These are phyloP conservation scores for Kazachstania sp. DNA, from an alignment of 1,139 yeast genomes.

Conservation along the genomic window DNA sequence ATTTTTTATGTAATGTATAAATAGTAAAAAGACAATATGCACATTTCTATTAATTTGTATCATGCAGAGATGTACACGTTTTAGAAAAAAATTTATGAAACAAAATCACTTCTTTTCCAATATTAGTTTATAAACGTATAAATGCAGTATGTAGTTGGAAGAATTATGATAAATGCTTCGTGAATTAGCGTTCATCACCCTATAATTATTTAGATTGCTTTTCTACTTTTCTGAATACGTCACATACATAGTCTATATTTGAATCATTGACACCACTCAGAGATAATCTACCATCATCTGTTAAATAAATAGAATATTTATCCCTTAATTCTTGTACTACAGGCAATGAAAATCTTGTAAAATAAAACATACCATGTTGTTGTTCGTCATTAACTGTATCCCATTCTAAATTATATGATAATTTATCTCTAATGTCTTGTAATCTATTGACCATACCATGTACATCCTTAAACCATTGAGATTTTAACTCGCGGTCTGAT, in stretches of 20 bases:
- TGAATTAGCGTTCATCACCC: not conserved
- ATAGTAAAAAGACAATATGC: too few relatives aligned
- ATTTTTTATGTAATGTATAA: not conserved
- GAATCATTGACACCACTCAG: constrained; percentile 78
- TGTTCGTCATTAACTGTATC: constrained; percentile 49
- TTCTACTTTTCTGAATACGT: constrained; percentile 17
- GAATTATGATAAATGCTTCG: not conserved
- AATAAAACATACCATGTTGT: constrained; percentile 96
- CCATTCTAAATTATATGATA: constrained; percentile 61
- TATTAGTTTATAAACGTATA: too few relatives aligned
- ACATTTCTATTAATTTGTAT: too few relatives aligned
- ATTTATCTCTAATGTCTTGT: constrained; percentile 54
- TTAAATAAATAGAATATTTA: constrained; percentile 72
- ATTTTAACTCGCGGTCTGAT: constrained; percentile 49
- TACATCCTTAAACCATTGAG: constrained; percentile 75
- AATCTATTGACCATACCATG: constrained; percentile 70
- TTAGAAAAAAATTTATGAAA: too few relatives aligned
- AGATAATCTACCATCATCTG: constrained; percentile 85
- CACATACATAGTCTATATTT: constrained; percentile 57
- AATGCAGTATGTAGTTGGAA: not conserved
- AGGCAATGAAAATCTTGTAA: constrained; percentile 65
- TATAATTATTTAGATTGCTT: not conserved
- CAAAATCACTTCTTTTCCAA: too few relatives aligned
- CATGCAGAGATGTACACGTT: too few relatives aligned
- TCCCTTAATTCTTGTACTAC: constrained; percentile 66